A percentile compares a stretch with the other conserved stretches of the same genome.
These are phyloP conservation scores for Cornus controversa DNA, from an alignment of 148 eudicot genomes.

Conservation along the genomic window DNA sequence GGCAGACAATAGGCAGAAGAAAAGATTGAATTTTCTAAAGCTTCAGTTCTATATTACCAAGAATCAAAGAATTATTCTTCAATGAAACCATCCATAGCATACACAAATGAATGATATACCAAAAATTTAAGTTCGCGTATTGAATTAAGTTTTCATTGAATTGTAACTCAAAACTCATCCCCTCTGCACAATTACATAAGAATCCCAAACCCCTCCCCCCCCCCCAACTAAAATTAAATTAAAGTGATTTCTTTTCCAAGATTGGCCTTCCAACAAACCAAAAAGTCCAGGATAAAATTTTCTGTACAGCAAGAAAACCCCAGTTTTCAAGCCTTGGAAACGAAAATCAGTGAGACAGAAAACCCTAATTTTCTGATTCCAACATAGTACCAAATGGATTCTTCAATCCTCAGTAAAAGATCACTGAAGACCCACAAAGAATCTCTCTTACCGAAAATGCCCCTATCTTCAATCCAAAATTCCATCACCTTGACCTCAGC, in stretches of 20 bases:
- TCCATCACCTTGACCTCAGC: slow-evolving; percentile 48
- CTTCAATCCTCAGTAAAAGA: not conserved
- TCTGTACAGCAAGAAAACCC: slow-evolving; percentile 16
- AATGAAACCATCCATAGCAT: not conserved
- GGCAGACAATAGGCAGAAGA: not conserved
- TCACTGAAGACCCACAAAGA: not conserved
- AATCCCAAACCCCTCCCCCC: not conserved
- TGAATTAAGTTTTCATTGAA: not conserved
- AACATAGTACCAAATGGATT: not conserved
- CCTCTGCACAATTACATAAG: not conserved
- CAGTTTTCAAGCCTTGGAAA: slow-evolving; percentile 11
- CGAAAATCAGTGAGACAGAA: slow-evolving; percentile 17
- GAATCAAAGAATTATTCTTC: not conserved
- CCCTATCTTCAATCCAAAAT: too few relatives aligned
- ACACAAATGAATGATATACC: not conserved
- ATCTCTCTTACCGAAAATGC: not conserved
- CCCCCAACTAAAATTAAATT: not conserved
- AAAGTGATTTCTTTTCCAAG: not conserved
- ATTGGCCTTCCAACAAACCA: slow-evolving; percentile 7
- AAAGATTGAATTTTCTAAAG: not conserved
- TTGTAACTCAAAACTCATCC: not conserved
- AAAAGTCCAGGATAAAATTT: not conserved
- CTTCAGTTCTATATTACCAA: not conserved
- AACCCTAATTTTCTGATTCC: slow-evolving; percentile 27
- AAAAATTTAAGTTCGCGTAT: not conserved